Conservation (phyloP, 228 moss, liverwort and hornwort genomes). For the Sphagnum magellanicum region DNA sequence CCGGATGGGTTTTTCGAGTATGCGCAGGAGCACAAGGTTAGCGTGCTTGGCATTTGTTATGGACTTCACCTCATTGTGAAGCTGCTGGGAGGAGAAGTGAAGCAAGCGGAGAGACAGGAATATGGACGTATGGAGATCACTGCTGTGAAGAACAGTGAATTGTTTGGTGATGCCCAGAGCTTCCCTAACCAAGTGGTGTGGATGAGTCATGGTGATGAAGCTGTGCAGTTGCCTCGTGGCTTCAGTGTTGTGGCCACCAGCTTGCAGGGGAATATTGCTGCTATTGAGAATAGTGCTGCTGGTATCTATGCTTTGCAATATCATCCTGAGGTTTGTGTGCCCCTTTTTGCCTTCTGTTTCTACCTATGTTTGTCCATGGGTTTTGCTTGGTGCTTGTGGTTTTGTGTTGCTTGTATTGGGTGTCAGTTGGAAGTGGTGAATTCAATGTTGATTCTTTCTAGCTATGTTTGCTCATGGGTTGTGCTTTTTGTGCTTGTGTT, state of each 20-base stretch:
- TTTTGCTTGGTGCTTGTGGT: not conserved
- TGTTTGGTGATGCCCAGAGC: constrained; percentile 25
- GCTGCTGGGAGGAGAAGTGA: constrained; percentile 66
- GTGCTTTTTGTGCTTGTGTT: not conserved
- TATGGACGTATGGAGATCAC: constrained; percentile 73
- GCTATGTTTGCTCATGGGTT: not conserved
- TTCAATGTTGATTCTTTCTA: not conserved
- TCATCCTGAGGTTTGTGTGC: constrained; percentile 65
- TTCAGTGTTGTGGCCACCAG: constrained; percentile 66
- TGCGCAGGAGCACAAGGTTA: constrained; percentile 18
- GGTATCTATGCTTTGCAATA: constrained; percentile 76
- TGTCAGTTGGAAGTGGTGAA: not conserved
- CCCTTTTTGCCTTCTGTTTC: not conserved
- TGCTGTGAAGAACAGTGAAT: constrained; percentile 27
- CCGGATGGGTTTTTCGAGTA: constrained; percentile 67
- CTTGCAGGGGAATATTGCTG: constrained; percentile 63
- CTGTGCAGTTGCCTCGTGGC: constrained; percentile 56
- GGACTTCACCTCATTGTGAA: constrained; percentile 76
- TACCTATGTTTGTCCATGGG: not conserved
- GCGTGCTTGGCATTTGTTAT: constrained; percentile 72
- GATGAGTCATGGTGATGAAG: constrained; percentile 98
- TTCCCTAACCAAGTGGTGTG: constrained; percentile 61
- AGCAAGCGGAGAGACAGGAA: constrained; percentile 66
- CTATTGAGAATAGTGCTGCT: constrained; percentile 58
- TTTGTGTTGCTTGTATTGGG: not conserved